A percentile compares a stretch with the other conserved stretches of the same genome.
phyloP scores from a whole-genome alignment of 495 filamentous ascomycete species.

The Penicillium pulvis region DNA sequence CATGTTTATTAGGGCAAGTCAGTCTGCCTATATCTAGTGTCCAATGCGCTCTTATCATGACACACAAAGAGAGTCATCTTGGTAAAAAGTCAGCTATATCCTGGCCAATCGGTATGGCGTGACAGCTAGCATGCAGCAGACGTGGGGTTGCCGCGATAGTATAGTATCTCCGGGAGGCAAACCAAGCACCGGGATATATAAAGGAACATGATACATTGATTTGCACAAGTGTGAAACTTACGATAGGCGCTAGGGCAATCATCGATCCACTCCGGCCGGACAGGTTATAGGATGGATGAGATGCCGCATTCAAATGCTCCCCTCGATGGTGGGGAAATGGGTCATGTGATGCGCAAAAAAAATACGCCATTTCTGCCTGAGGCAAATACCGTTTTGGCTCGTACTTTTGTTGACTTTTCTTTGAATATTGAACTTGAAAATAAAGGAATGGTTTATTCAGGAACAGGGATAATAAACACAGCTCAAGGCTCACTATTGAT shows the following conservation, averaged over 20 bases:
- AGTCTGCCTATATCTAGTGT: constrained; percentile 28
- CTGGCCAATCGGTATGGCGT: constrained; percentile 5
- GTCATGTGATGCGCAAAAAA: constrained; percentile 40
- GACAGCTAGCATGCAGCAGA: not conserved
- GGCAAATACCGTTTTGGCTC: constrained; percentile 16
- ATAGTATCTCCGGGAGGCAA: constrained; percentile 10
- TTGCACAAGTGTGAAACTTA: constrained; percentile 30
- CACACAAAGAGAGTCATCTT: constrained; percentile 44
- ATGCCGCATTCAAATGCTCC: constrained; percentile 25
- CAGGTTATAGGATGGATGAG: constrained; percentile 25
- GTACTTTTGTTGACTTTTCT: not conserved
- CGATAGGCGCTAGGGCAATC: constrained; percentile 41
- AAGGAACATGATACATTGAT: not conserved
- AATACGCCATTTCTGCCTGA: constrained; percentile 26
- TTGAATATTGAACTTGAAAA: not conserved
- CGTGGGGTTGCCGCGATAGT: constrained; percentile 8
- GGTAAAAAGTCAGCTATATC: constrained; percentile 24
- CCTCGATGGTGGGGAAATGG: constrained; percentile 37
- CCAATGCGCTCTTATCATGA: constrained; percentile 40
- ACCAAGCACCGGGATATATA: constrained; percentile 13
- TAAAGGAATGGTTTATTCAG: not conserved
- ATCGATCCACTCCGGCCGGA: constrained; percentile 25
- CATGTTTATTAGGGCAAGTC: constrained; percentile 41
- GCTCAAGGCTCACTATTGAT: too few species aligned
- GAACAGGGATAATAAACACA: not conserved